These are phyloP conservation scores for Blastobotrys capitulatus DNA, from an alignment of 1,139 yeast species.

Conservation along the genomic window DNA sequence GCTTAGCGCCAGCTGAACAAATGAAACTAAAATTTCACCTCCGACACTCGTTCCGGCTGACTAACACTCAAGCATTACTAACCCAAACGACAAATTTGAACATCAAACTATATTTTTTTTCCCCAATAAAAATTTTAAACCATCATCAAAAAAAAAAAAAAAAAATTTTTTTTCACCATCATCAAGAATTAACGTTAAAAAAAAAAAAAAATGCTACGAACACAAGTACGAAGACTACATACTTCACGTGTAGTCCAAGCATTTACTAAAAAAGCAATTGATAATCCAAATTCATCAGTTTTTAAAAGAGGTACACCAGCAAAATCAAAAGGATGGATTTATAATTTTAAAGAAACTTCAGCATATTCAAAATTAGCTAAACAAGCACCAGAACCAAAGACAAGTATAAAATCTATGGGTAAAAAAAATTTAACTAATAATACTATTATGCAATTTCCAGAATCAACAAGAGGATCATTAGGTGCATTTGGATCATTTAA, in stretches of 20 bases:
- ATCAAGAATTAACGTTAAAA: too few relatives aligned
- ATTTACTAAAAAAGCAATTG: constrained; percentile 20
- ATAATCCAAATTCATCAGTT: constrained; percentile 15
- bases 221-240: constrained; percentile 15
- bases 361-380: constrained; percentile 24
- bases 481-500: constrained; percentile 42
- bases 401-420: constrained; percentile 13
- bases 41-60: too few relatives aligned
- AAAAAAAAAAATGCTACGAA: too few relatives aligned
- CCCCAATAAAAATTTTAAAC: too few relatives aligned
- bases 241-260: constrained; percentile 14
- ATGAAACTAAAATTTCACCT: too few relatives aligned
- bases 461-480: constrained; percentile 27
- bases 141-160: too few relatives aligned
- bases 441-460: constrained; percentile 22
- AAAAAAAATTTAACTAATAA: constrained; percentile 14
- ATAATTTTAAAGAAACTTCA: constrained; percentile 29
- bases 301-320: constrained; percentile 30
- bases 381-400: constrained; percentile 13
- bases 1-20: too few relatives aligned
- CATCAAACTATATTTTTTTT: too few relatives aligned
- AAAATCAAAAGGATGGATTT: constrained; percentile 28
- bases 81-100: too few relatives aligned
- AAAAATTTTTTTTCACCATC: too few relatives aligned
- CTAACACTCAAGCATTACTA: too few relatives aligned